A percentile compares a stretch with the other conserved stretches of the same genome.
Conservation (phyloP, 768 basidiomycete species). For the Guyanaporus albipodus region DNA sequence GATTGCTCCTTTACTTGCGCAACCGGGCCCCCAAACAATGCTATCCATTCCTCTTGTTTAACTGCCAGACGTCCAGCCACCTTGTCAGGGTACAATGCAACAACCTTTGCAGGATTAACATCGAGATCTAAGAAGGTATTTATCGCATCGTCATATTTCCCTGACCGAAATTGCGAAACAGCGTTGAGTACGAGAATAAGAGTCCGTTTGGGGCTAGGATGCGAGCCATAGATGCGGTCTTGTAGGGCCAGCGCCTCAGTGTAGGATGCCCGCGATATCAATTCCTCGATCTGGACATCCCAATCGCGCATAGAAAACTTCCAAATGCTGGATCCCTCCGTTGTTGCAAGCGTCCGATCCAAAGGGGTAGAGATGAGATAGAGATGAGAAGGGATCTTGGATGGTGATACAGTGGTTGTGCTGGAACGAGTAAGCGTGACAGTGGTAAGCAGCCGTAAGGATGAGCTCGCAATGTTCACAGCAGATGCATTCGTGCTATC, state of each 20-base stretch:
- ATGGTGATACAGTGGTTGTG: conserved; percentile 24
- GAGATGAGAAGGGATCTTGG: conserved; percentile 35
- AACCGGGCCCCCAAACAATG: conserved; percentile 75
- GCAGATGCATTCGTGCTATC: not conserved
- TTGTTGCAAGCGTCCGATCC: conserved; percentile 59
- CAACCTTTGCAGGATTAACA: conserved; percentile 89
- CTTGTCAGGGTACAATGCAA: conserved; percentile 80
- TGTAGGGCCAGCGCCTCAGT: conserved; percentile 77
- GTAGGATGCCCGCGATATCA: conserved; percentile 65
- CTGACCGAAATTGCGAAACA: conserved; percentile 67
- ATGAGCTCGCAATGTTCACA: conserved; percentile 35
- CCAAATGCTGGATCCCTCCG: conserved; percentile 82
- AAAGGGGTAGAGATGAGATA: conserved; percentile 70
- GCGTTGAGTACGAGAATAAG: conserved; percentile 73
- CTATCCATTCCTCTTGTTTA: conserved; percentile 69
- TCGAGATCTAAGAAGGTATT: conserved; percentile 86
- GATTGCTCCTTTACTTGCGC: conserved; percentile 11
- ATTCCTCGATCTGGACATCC: conserved; percentile 81
- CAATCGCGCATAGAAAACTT: conserved; percentile 65
- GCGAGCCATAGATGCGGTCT: conserved; percentile 36
- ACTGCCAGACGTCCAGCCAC: conserved; percentile 77
- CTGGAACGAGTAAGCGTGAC: conserved; percentile 44
- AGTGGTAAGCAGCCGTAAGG: conserved; percentile 53
- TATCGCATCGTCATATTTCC: conserved; percentile 73
- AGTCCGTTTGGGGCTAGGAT: conserved; percentile 36